Percentiles rank a stretch among this genome's conserved stretches.
Conservation (phyloP, 1,284 basidiomycete species). For the Ceratobasidium sp. region DNA sequence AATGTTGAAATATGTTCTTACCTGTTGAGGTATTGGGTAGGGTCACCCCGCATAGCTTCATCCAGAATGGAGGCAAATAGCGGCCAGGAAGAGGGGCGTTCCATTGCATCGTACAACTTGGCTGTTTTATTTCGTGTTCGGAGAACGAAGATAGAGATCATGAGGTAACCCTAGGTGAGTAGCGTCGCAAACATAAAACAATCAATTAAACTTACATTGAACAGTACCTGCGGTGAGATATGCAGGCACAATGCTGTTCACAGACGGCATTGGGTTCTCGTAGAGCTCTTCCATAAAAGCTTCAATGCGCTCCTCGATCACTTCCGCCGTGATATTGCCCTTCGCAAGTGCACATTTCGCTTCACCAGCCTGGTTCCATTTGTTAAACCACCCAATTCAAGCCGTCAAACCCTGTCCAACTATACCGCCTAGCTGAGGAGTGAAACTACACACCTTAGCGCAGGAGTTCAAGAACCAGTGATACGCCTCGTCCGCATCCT, state of each 20-base stretch:
- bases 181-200: background rate
- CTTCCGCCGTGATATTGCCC: slow-evolving; percentile 39
- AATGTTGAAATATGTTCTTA: background rate
- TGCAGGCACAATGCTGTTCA: slow-evolving; percentile 49
- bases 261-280: slow-evolving; percentile 15
- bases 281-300: slow-evolving; percentile 51
- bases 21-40: slow-evolving; percentile 22
- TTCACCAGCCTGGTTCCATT: slow-evolving; percentile 20
- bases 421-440: background rate
- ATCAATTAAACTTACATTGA: background rate
- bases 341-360: slow-evolving; percentile 24
- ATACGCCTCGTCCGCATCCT: slow-evolving; percentile 39
- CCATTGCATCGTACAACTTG: slow-evolving; percentile 37
- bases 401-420: background rate
- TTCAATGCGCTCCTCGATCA: slow-evolving; percentile 54
- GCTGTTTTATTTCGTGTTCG: background rate
- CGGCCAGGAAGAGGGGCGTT: slow-evolving; percentile 18
- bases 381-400: background rate
- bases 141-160: background rate
- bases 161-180: too few relatives aligned
- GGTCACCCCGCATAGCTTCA: slow-evolving; percentile 17
- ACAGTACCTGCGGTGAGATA: slow-evolving; percentile 32
- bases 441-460: slow-evolving; percentile 9
- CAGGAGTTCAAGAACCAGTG: slow-evolving; percentile 40
- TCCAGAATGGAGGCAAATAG: slow-evolving; percentile 2